A percentile compares a stretch with the other conserved stretches of the same genome.
These are phyloP conservation scores for Acrodontium crateriforme DNA, from an alignment of 2,329 filamentous ascomycete genomes.

Conservation along the genomic window DNA sequence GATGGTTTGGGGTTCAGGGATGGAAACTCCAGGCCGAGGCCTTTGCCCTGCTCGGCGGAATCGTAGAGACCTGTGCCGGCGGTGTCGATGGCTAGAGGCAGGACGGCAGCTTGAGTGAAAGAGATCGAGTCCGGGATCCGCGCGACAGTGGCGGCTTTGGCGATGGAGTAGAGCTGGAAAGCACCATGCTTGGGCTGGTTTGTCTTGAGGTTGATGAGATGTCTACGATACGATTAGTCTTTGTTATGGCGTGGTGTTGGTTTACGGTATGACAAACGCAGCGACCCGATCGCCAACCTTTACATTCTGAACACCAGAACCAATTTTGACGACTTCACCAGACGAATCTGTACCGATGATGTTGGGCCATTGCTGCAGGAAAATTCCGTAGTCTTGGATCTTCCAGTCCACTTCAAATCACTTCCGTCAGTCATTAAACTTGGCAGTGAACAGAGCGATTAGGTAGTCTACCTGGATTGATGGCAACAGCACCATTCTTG, in stretches of 20 bases:
- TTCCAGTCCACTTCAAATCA: conserved; percentile 18
- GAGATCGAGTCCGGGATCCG: conserved; percentile 26
- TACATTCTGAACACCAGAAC: conserved; percentile 19
- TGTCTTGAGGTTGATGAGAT: conserved; percentile 8
- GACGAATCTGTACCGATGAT: conserved; percentile 26
- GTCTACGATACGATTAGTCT: background rate
- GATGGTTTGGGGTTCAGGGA: conserved; percentile 18
- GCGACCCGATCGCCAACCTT: conserved; percentile 25
- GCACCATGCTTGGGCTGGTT: conserved; percentile 13
- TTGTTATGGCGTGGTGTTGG: background rate
- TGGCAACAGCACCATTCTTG: conserved; percentile 22
- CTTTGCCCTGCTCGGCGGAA: conserved; percentile 13
- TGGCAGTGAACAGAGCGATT: too few relatives aligned
- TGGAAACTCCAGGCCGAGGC: conserved; percentile 27
- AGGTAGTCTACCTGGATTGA: conserved; percentile 28
- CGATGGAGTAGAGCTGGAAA: conserved; percentile 24
- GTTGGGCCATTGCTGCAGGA: conserved; percentile 22
- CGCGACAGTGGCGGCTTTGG: conserved; percentile 19
- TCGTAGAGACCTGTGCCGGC: conserved; percentile 31
- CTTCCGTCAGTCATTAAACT: too few relatives aligned
- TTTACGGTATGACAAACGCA: conserved; percentile 9
- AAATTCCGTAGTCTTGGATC: conserved; percentile 20
- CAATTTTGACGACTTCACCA: conserved; percentile 24
- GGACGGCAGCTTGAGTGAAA: conserved; percentile 27
- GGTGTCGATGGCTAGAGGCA: conserved; percentile 32